Percentiles rank a stretch among this genome's conserved stretches.
phyloP scores from a whole-genome alignment of 2,329 filamentous ascomycete species.

The Chaetomiaceae sp. region DNA sequence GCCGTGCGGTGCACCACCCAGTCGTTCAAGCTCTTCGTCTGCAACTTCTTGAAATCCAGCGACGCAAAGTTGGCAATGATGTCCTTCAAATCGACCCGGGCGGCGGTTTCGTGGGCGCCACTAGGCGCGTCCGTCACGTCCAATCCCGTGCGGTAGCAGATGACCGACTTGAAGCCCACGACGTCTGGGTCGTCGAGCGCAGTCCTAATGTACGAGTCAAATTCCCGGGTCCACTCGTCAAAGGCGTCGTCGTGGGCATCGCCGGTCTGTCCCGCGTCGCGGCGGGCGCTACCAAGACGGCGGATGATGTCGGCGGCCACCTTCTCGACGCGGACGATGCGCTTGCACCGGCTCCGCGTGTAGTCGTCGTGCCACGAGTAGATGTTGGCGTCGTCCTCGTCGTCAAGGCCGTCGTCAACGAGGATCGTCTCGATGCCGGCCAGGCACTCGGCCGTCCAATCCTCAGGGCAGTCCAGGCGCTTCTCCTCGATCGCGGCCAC shows the following conservation, averaged over 20 bases:
- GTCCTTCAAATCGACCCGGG: constrained; percentile 33
- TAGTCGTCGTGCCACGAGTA: constrained; percentile 62
- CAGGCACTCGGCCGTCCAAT: constrained; percentile 59
- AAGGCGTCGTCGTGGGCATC: constrained; percentile 34
- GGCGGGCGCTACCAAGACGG: constrained; percentile 32
- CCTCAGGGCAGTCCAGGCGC: constrained; percentile 42
- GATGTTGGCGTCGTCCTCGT: constrained; percentile 47
- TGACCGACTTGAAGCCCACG: constrained; percentile 74
- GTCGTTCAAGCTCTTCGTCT: constrained; percentile 61
- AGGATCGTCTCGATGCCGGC: constrained; percentile 66
- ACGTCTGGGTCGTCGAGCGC: constrained; percentile 61
- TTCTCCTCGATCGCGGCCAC: constrained; percentile 38
- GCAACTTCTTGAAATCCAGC: constrained; percentile 45
- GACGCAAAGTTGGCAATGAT: constrained; percentile 31
- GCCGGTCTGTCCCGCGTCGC: constrained; percentile 33
- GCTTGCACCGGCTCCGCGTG: constrained; percentile 56
- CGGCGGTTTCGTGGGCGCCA: constrained; percentile 37
- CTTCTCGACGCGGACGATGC: constrained; percentile 72
- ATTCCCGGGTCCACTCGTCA: constrained; percentile 42
- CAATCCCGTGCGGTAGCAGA: constrained; percentile 74
- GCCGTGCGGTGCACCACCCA: constrained; percentile 61
- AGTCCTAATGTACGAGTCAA: constrained; percentile 46
- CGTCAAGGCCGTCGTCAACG: constrained; percentile 69
- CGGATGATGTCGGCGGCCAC: constrained; percentile 59
- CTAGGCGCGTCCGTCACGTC: constrained; percentile 40